Conservation (phyloP, 768 basidiomycete species). For the Agaricus subrufescens region DNA sequence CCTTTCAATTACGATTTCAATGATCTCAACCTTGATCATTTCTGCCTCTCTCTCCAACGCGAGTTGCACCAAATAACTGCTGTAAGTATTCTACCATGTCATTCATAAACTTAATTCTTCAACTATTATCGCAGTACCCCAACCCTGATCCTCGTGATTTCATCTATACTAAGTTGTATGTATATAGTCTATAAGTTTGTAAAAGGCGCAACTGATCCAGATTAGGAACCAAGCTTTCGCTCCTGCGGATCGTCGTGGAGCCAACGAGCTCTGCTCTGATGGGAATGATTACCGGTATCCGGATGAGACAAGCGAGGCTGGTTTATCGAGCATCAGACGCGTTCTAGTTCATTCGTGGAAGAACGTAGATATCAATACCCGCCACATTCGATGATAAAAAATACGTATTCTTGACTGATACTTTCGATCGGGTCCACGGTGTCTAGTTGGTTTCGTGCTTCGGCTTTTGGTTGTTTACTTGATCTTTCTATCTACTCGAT, state of each 20-base stretch:
- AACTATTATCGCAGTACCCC: conserved; percentile 40
- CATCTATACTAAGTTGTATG: conserved; percentile 44
- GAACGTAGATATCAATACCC: conserved; percentile 32
- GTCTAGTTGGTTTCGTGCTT: background rate
- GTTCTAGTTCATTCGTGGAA: conserved; percentile 39
- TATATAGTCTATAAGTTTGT: background rate
- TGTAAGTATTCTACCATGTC: conserved; percentile 32
- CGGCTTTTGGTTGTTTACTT: background rate
- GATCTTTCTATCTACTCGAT: no score
- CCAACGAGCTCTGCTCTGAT: conserved; percentile 42
- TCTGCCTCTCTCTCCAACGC: conserved; percentile 61
- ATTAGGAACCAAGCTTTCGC: conserved; percentile 65
- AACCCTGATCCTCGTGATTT: conserved; percentile 46
- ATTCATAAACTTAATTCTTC: background rate
- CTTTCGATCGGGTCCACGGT: background rate
- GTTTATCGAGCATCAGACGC: conserved; percentile 31
- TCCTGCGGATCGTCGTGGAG: conserved; percentile 55
- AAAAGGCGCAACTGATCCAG: background rate
- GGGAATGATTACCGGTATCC: conserved; percentile 30
- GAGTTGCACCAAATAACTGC: conserved; percentile 72
- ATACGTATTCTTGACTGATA: no score
- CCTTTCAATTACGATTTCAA: conserved; percentile 67
- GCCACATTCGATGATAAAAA: conserved; percentile 13
- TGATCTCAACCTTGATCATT: conserved; percentile 65
- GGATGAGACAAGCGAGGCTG: conserved; percentile 22